Evolutionary conservation across 2,329 filamentous ascomycete species (phyloP), one percentile per base, ranked within the genome.

Genomic region (Endocalyx cinctus): DNA sequence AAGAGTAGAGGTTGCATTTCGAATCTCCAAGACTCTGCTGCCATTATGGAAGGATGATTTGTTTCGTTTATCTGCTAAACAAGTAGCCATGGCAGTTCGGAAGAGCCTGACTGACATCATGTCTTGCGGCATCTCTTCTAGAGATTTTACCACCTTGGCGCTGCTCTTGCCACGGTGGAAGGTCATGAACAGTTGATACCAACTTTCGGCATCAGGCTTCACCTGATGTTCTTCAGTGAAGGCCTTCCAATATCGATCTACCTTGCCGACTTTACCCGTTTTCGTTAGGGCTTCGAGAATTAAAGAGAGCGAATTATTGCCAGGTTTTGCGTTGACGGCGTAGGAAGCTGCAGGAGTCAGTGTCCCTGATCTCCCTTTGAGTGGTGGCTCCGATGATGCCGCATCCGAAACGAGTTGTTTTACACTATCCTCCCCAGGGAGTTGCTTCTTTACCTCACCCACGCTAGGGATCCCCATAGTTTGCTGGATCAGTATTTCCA

Each of bases 401-500:
- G 18, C 11, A 25, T 27, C 27, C 30, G 17, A 26, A 34, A 41
- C 20, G 8, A 22, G 4, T 18, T 23, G 8, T 8, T 8, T 23
- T n/a, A n/a, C 8, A 23, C 20, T 23, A 23, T 23, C 8, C n/a
- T 8, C 8, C n/a, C 20, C 20, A 8, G 20, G 20, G 20, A 23
- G 20, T 23, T 23, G 20, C n/a, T 23, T 23, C 20, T n/a, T 8
- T 23, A 8, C 8, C n/a, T 8, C 8, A 23, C 45, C 68, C 46
- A 58, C 67, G 45, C 77, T 74, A 20, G 82, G 77, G 26, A 95
- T 73, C 29, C 77, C 74, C 78, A 90, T 89, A 1, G 87, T 85
- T 59, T 95, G 82, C 45, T 87, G 73, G n/a, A 94, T 61, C 14
- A 96, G 66, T 25, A 76, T 75, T 15, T 95, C 70, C 3, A 95